These are phyloP conservation scores for Aspergillus spinulosporus DNA, from an alignment of 2,329 filamentous ascomycete species.

Conservation along the genomic window DNA sequence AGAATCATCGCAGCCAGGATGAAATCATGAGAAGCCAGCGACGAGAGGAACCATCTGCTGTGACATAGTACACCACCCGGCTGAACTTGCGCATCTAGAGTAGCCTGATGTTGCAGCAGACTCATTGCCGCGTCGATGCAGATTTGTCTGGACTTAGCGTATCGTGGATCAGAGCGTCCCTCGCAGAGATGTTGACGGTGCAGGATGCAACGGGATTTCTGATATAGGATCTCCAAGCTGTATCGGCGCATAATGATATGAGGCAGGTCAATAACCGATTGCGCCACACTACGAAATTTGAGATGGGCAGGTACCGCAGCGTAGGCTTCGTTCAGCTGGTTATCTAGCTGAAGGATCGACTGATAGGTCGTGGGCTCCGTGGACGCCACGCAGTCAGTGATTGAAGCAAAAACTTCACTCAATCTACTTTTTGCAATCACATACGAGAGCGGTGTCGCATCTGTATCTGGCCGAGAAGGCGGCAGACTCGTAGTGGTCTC, in stretches of 20 bases:
- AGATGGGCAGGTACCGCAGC: conserved; percentile 19
- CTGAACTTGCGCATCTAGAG: conserved; percentile 44
- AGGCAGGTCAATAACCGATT: conserved; percentile 12
- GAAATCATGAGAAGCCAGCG: conserved; percentile 43
- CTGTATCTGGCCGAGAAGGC: conserved; percentile 28
- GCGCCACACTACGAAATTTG: conserved; percentile 7
- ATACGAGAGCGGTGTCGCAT: conserved; percentile 23
- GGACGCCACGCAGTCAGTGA: conserved; percentile 13
- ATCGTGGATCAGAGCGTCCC: conserved; percentile 38
- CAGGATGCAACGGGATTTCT: conserved; percentile 12
- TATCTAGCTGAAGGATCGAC: conserved; percentile 24
- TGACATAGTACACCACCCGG: conserved; percentile 43
- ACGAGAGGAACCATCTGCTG: conserved; percentile 47
- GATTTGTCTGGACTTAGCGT: conserved; percentile 42
- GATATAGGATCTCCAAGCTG: conserved; percentile 10
- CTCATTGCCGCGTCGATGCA: conserved; percentile 50
- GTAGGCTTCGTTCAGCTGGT: conserved; percentile 21
- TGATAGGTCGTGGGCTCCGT: conserved; percentile 18
- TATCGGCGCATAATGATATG: conserved; percentile 10
- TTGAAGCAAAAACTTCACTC: conserved; percentile 13
- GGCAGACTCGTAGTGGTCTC: conserved; percentile 35
- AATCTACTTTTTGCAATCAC: conserved; percentile 18
- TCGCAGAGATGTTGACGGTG: conserved; percentile 15
- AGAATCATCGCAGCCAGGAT: conserved; percentile 51
- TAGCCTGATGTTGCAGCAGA: conserved; percentile 48